Conservation (phyloP, 1,284 basidiomycete genomes). For the Dichomitus squalens region DNA sequence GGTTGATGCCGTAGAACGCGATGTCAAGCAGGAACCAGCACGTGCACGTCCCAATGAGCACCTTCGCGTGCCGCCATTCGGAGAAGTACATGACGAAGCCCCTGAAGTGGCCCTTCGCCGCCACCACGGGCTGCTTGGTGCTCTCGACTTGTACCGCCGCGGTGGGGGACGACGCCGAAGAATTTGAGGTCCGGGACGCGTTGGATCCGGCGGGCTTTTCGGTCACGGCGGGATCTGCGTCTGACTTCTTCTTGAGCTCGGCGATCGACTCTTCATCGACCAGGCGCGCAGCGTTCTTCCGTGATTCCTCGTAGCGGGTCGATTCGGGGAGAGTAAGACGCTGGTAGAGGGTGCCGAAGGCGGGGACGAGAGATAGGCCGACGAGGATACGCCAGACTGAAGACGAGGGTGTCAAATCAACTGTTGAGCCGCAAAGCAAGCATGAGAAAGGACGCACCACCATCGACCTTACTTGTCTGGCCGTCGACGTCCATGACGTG, state of each 20-base stretch:
- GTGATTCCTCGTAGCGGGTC: constrained; percentile 52
- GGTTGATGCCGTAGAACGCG: constrained; percentile 78
- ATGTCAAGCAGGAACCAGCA: constrained; percentile 64
- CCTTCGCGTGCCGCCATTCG: constrained; percentile 57
- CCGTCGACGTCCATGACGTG: constrained; percentile 57
- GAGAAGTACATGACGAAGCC: constrained; percentile 56
- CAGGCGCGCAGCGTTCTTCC: constrained; percentile 33
- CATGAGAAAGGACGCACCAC: constrained; percentile 43
- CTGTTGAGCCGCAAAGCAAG: background rate
- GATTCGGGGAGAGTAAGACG: constrained; percentile 77
- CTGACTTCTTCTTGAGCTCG: constrained; percentile 42
- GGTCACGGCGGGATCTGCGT: constrained; percentile 27
- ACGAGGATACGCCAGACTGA: constrained; percentile 53
- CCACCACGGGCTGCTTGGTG: constrained; percentile 10
- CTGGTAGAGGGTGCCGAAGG: constrained; percentile 67
- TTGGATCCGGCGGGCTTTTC: constrained; percentile 15
- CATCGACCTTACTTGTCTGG: constrained; percentile 66
- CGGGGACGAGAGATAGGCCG: constrained; percentile 57
- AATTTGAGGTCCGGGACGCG: background rate
- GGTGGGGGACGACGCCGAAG: constrained; percentile 4
- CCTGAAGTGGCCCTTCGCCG: constrained; percentile 42
- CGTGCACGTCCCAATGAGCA: constrained; percentile 51
- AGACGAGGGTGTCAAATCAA: background rate
- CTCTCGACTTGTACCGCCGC: background rate
- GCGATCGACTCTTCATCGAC: constrained; percentile 36